A percentile compares a stretch with the other conserved stretches of the same genome.
These are phyloP conservation scores for Saccharomyces hybrid DNA, from an alignment of 1,139 yeast species.

Conservation along the genomic window DNA sequence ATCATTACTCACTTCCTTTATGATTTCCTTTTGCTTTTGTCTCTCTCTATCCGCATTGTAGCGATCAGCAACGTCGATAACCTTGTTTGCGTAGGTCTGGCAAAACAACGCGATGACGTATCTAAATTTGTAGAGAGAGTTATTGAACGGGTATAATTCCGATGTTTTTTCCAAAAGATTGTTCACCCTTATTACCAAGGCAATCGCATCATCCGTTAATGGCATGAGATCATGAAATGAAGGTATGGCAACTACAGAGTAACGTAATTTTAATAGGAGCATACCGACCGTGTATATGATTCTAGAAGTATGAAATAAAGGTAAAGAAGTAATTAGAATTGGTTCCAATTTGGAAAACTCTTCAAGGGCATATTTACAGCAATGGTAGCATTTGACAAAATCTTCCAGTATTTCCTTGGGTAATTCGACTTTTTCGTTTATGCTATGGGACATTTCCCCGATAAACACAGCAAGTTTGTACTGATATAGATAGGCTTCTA, in stretches of 20 bases:
- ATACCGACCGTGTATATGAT: conserved; percentile 63
- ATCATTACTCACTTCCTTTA: neutral
- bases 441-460: conserved; percentile 7
- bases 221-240: conserved; percentile 40
- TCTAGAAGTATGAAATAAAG: conserved; percentile 57
- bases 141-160: conserved; percentile 39
- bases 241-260: conserved; percentile 48
- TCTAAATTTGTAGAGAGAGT: conserved; percentile 45
- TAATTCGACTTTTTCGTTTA: conserved; percentile 7
- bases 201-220: conserved; percentile 45
- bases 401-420: conserved; percentile 34
- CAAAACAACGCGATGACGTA: conserved; percentile 50
- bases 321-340: conserved; percentile 46
- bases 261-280: conserved; percentile 48
- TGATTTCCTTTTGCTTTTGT: neutral
- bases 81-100: conserved; percentile 53
- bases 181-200: conserved; percentile 39
- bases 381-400: conserved; percentile 45
- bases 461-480: conserved; percentile 16
- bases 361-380: conserved; percentile 48
- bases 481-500: conserved; percentile 70
- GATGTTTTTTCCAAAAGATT: conserved; percentile 28
- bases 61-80: conserved; percentile 23
- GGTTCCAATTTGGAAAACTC: conserved; percentile 41
- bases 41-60: neutral